phyloP scores from a whole-genome alignment of 441 rosid genomes.

The Macaranga tanarius region DNA sequence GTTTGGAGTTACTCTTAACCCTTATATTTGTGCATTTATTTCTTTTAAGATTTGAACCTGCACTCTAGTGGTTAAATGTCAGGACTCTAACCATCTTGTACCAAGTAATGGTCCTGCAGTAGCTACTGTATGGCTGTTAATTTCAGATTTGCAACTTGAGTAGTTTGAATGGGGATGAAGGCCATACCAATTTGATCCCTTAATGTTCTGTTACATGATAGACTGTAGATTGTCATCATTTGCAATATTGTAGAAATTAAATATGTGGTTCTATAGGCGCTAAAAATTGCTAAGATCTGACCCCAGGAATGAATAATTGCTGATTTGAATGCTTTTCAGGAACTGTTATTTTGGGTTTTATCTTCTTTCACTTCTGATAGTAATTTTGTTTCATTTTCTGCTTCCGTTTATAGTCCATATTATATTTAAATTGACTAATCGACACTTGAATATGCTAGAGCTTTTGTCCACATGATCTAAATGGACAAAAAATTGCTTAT shows the following conservation, averaged over 20 bases:
- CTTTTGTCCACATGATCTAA: background rate
- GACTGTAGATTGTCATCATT: background rate
- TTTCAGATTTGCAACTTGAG: background rate
- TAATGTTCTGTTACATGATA: background rate
- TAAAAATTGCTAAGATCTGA: background rate
- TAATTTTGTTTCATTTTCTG: no score
- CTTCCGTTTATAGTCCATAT: background rate
- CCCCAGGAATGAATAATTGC: no score
- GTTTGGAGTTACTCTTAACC: no score
- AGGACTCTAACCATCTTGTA: background rate
- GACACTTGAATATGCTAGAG: background rate
- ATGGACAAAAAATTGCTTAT: background rate
- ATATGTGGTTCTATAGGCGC: background rate
- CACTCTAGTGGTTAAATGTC: background rate
- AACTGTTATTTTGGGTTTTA: background rate
- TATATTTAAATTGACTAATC: background rate
- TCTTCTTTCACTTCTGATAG: background rate
- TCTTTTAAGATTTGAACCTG: background rate
- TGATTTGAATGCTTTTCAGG: background rate
- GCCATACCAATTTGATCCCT: background rate
- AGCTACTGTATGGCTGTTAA: background rate
- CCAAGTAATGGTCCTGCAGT: background rate
- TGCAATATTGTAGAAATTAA: background rate
- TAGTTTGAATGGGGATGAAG: background rate
- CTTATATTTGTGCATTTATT: background rate